Base-by-base conservation (phyloP, 345 rosid species). In the Mallotus nudiflorus region DNA sequence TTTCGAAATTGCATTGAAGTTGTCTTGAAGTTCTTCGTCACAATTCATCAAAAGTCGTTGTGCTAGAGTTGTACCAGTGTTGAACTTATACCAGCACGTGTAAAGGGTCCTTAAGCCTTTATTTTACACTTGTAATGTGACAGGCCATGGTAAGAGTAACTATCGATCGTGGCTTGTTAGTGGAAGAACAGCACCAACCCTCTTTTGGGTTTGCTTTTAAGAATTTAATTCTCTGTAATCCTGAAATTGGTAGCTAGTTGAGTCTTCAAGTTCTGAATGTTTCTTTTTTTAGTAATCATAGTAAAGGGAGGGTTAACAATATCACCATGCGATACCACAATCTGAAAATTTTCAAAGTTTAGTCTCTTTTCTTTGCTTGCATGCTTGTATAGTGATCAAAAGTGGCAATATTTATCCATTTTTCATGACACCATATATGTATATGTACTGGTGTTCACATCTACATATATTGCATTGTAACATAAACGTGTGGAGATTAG, bases 51-150 rank as follows among this genome's bases (percentile, higher is more conserved):
- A 52, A 25, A 12, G 10, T 28, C 24, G 3, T 24, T 54, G 31
- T 24, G 24, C 24, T 24, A 54, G 18, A 15, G 18, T 49, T 49
- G 58, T 54, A 24, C 14, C 2, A 2, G 45, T 13, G 19, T 19
- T 40, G 29, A 59, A 27, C n/a, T 59, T 19, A 59, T 59, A 59
- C 1, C 15, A 6, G 67, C 67, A 63, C 67, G 52, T 63, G 67
- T 45, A 63, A 63, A 44, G 51, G 51, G 44, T 63, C 51, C 35
- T 63, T 44, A 63, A 22, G 67, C 0, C 33, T 42, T 45, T 25
- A 15, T 63, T 20, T 63, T 14, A 63, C 67, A 63, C 49, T 44
- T 63, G 67, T 6, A 14, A 63, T n/a, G 6, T 11, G 16, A 63
- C 24, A 24, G 49, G 1, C 39, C 20, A 19, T 11, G 48, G 65